These are phyloP conservation scores for Leccinellum rugosiceps DNA, from an alignment of 768 basidiomycete species.

Conservation along the genomic window DNA sequence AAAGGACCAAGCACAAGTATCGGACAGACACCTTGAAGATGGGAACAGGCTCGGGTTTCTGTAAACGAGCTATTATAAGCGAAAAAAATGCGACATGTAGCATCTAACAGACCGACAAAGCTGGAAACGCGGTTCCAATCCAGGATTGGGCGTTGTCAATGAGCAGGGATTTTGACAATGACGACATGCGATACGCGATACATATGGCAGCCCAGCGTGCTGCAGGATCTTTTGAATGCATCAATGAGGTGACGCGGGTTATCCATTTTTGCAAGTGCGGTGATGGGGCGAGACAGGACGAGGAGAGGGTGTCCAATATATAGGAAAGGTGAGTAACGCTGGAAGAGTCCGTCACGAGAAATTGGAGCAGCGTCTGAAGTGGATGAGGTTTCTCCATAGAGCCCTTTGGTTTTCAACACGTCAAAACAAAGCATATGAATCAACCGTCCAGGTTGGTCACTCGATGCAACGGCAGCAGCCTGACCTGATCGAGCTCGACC, in stretches of 20 bases:
- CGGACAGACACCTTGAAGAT: constrained; percentile 61
- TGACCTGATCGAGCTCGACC: constrained; percentile 40
- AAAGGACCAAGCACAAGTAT: constrained; percentile 61
- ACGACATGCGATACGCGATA: constrained; percentile 64
- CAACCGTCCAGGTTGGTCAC: no score
- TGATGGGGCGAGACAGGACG: constrained; percentile 55
- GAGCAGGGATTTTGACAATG: constrained; percentile 56
- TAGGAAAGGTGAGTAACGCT: constrained; percentile 58
- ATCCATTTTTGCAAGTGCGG: constrained; percentile 73
- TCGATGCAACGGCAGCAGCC: constrained; percentile 18
- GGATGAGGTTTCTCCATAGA: constrained; percentile 49
- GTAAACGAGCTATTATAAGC: constrained; percentile 21
- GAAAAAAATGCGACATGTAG: constrained; percentile 13
- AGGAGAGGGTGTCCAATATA: constrained; percentile 52
- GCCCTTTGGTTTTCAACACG: constrained; percentile 29
- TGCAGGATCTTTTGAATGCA: constrained; percentile 75
- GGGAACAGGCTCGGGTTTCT: constrained; percentile 69
- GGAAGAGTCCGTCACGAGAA: constrained; percentile 65
- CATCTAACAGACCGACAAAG: constrained; percentile 60
- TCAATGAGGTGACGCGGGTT: constrained; percentile 65
- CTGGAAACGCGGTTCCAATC: constrained; percentile 61
- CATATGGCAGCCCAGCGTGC: constrained; percentile 80
- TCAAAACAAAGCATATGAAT: constrained; percentile 26
- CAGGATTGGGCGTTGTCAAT: constrained; percentile 71
- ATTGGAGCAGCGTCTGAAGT: constrained; percentile 63